phyloP scores from a whole-genome alignment of 1,139 yeast species.

The Taphrina pruni region DNA sequence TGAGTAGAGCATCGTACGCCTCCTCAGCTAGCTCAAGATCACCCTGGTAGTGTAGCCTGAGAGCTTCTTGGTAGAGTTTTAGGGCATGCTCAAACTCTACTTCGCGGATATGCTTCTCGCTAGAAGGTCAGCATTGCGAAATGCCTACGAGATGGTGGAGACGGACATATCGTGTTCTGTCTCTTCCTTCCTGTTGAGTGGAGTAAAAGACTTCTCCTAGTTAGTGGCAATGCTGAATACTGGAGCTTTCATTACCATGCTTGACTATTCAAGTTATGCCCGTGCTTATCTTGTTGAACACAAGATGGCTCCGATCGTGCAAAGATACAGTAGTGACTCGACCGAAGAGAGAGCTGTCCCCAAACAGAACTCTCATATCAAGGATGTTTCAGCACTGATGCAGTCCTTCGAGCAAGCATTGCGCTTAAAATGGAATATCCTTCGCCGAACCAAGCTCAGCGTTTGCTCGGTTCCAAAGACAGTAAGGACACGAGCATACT shows the following conservation, averaged over 20 bases:
- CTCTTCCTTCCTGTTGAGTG: conserved; percentile 34
- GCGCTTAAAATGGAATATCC: too few relatives aligned
- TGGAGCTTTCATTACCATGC: not conserved
- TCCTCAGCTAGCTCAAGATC: conserved; percentile 60
- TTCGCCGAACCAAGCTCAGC: too few relatives aligned
- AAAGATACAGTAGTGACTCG: too few relatives aligned
- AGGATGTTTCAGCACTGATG: too few relatives aligned
- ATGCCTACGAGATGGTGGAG: not conserved
- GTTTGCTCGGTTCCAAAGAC: too few relatives aligned
- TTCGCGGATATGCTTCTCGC: conserved; percentile 26
- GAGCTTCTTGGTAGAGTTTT: conserved; percentile 72
- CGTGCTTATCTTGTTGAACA: not conserved
- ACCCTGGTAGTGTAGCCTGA: conserved; percentile 63
- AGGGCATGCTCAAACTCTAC: conserved; percentile 82
- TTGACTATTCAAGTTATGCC: not conserved
- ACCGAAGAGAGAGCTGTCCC: too few relatives aligned
- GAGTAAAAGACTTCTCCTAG: conserved; percentile 26
- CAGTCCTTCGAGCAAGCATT: too few relatives aligned
- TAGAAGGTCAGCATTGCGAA: not conserved
- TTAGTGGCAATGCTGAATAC: not conserved
- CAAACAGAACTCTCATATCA: too few relatives aligned
- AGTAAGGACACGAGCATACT: too few relatives aligned
- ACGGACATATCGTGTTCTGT: conserved; percentile 38
- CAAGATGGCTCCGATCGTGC: too few relatives aligned
- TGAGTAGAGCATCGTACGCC: conserved; percentile 67